Percentiles rank a stretch among this genome's conserved stretches.
Conservation (phyloP, 495 filamentous ascomycete genomes). For the Neurospora terricola region DNA sequence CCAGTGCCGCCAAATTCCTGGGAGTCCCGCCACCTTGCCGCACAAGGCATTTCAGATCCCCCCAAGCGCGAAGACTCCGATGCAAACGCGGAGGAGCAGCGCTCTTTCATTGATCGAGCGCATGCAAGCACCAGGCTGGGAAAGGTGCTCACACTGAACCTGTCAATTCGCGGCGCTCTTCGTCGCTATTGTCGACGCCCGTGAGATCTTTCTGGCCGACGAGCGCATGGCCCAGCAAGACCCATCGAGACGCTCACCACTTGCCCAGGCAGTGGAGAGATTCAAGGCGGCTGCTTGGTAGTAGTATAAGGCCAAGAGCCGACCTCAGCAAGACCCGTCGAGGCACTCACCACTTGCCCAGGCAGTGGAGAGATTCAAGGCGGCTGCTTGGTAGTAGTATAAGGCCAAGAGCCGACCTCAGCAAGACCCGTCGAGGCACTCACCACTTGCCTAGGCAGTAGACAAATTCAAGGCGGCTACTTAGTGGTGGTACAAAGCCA, state of each 20-base stretch:
- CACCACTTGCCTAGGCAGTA: not conserved
- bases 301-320: not conserved
- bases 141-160: not conserved
- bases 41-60: not conserved
- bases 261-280: not conserved
- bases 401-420: not conserved
- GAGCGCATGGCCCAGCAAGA: not conserved
- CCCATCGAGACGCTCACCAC: not conserved
- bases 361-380: not conserved
- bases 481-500: not conserved
- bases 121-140: not conserved
- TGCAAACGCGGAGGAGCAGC: not conserved
- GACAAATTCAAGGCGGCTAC: not conserved
- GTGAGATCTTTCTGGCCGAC: not conserved
- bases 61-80: not conserved
- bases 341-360: not conserved
- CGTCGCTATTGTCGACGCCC: not conserved
- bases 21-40: not conserved
- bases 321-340: not conserved
- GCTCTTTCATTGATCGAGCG: not conserved
- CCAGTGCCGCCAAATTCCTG: not conserved
- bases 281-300: not conserved
- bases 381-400: not conserved
- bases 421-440: not conserved
- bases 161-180: not conserved